phyloP scores from a whole-genome alignment of 345 rosid genomes.

The Pugionium cornutum region DNA sequence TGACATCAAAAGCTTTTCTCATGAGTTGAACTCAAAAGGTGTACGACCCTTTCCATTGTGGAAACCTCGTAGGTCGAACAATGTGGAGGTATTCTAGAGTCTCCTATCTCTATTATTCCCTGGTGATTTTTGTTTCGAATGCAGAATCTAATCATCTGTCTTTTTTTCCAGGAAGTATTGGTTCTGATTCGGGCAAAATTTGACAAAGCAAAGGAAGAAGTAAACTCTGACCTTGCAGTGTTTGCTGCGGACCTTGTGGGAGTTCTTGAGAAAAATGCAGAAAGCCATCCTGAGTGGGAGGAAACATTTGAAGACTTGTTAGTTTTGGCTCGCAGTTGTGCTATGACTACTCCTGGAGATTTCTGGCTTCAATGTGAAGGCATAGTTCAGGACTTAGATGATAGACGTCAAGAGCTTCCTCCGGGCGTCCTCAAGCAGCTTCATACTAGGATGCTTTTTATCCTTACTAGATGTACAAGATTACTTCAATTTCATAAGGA shows the following conservation, averaged over 20 bases:
- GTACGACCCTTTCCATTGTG: slow-evolving; percentile 95
- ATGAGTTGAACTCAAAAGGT: slow-evolving; percentile 96
- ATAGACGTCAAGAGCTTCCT: slow-evolving; percentile 96
- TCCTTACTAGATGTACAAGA: slow-evolving; percentile 96
- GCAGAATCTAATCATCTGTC: slow-evolving; percentile 35
- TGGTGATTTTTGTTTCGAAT: slow-evolving; percentile 12
- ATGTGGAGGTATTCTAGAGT: slow-evolving; percentile 64
- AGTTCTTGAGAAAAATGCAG: slow-evolving; percentile 92
- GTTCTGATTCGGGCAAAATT: slow-evolving; percentile 83
- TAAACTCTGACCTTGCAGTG: slow-evolving; percentile 93
- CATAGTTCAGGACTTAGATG: slow-evolving; percentile 97
- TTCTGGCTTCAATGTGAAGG: slow-evolving; percentile 99
- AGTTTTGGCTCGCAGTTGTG: slow-evolving; percentile 95
- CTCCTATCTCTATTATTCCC: slow-evolving; percentile 18
- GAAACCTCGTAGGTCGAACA: slow-evolving; percentile 89
- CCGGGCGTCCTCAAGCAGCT: slow-evolving; percentile 91
- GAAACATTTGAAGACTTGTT: slow-evolving; percentile 95
- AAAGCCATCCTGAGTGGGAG: slow-evolving; percentile 98
- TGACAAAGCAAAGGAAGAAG: slow-evolving; percentile 99
- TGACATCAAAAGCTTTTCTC: slow-evolving; percentile 99
- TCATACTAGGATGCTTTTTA: slow-evolving; percentile 96
- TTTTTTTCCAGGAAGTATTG: slow-evolving; percentile 65
- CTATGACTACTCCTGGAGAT: slow-evolving; percentile 88
- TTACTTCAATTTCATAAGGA: slow-evolving; percentile 98
- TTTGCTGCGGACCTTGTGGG: slow-evolving; percentile 99